Base-by-base conservation (phyloP, 495 filamentous ascomycete species). In the Friedmanniomyces endolithicus region DNA sequence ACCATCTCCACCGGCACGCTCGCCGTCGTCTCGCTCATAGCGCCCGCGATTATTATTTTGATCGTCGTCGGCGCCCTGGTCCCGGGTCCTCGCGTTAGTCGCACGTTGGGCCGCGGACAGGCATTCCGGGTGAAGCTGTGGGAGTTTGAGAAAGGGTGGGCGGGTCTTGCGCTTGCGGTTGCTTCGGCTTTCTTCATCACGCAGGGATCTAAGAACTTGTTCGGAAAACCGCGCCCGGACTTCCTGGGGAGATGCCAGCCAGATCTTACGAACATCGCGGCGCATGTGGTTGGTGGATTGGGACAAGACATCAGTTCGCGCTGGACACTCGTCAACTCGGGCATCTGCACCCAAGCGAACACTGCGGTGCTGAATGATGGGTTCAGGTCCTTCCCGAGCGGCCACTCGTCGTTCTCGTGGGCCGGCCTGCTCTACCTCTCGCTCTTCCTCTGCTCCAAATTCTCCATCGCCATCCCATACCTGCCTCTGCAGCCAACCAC, bases 381-480 rank as follows among this genome's bases (percentile, higher is more conserved):
- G 1, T 87, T 87, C 60, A 60, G 76, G 6, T 81, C 77, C 55
- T 87, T 84, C 57, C 83, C 83, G 0, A 82, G 78, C 64, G 83
- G 83, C 0, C 83, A 87, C 68, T 67, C 81, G n/a, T 82, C 80
- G 25, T 75, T 78, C 52, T 73, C 79, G 6, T 85, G 80, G 61
- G 75, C 81, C 0, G 83, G 82, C 1, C 61, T 86, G 53, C 70
- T 72, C 1, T 86, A 86, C 62, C 66, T 84, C 24, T 72, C 78
- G 0, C 72, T 87, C 20, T 86, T 71, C 53, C 69, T 86, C 11
- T 76, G 70, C 53, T 51, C 82, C 23, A 84, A 85, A 64, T 79
- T 84, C 65, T 70, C 76, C 14, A 72, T 86, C 61, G 24, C 45
- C 24, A 37, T 43, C 16, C 50, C 54, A 12, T 48, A 39, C 43